Conservation (phyloP, 164 flowering plant species). For the Stephania cephalantha region DNA sequence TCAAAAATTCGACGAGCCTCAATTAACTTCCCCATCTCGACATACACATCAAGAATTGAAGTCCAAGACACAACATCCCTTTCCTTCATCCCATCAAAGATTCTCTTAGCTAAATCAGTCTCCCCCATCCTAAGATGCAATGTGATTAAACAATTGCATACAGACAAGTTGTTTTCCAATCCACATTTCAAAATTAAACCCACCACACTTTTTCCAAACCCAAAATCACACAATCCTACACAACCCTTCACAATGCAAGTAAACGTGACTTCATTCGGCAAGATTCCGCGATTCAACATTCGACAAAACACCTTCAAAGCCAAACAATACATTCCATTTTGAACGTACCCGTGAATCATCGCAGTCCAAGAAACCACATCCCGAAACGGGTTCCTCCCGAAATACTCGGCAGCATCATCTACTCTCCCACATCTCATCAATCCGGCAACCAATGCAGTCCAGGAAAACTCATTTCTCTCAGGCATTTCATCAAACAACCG, state of each 20-base stretch:
- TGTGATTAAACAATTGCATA: constrained; percentile 48
- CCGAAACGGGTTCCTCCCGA: constrained; percentile 19
- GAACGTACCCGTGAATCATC: constrained; percentile 42
- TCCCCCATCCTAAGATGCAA: constrained; percentile 42
- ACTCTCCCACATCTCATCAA: constrained; percentile 26
- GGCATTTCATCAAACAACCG: constrained; percentile 36
- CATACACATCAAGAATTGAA: constrained; percentile 22
- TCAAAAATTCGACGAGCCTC: constrained; percentile 24
- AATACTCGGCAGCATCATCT: constrained; percentile 19
- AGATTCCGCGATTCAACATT: constrained; percentile 30
- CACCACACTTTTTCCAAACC: constrained; percentile 36
- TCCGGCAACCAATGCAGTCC: constrained; percentile 17
- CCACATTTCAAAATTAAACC: constrained; percentile 46
- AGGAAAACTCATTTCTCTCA: constrained; percentile 28
- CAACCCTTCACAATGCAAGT: constrained; percentile 39
- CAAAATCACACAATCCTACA: constrained; percentile 26
- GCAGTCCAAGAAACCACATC: constrained; percentile 33
- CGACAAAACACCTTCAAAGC: constrained; percentile 32
- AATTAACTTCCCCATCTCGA: constrained; percentile 17
- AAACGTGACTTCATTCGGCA: constrained; percentile 50
- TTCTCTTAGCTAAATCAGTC: constrained; percentile 33
- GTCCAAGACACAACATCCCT: constrained; percentile 28
- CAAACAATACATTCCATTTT: constrained; percentile 32
- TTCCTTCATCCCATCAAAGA: constrained; percentile 41
- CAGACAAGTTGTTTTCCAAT: constrained; percentile 32